These are phyloP conservation scores for Ogataea dorogensis DNA, from an alignment of 805 yeast species.

Conservation along the genomic window DNA sequence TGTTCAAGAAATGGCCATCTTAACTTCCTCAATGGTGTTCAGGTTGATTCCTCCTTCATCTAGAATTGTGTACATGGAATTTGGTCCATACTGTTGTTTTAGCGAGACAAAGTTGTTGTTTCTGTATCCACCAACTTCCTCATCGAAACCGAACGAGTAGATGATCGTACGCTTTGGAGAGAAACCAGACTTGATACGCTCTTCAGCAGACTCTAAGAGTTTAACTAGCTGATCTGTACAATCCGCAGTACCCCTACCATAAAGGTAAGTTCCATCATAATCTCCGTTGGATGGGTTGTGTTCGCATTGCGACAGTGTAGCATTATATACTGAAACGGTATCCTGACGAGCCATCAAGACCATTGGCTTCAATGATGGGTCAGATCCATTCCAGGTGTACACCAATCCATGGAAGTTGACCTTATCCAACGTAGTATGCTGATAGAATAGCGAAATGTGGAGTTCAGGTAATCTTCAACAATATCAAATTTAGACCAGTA, in stretches of 20 bases:
- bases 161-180: conserved; percentile 43
- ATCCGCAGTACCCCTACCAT: conserved; percentile 43
- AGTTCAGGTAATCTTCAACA: conserved; percentile 40
- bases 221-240: conserved; percentile 46
- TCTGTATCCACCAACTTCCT: conserved; percentile 42
- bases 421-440: conserved; percentile 34
- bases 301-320: conserved; percentile 39
- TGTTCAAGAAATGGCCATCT: conserved; percentile 45
- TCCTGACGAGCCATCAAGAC: conserved; percentile 52
- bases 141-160: conserved; percentile 51
- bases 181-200: conserved; percentile 33
- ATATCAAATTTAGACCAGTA: conserved; percentile 38
- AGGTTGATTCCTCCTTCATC: conserved; percentile 44
- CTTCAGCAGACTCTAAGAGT: conserved; percentile 34
- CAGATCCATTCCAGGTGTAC: conserved; percentile 44
- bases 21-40: conserved; percentile 38
- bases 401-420: conserved; percentile 46
- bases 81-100: conserved; percentile 38
- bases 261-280: conserved; percentile 38
- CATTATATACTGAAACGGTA: conserved; percentile 47
- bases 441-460: conserved; percentile 40
- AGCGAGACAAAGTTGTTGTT: conserved; percentile 38
- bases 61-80: conserved; percentile 43
- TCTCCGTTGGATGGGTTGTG: conserved; percentile 39
- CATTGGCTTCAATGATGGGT: conserved; percentile 40